Conservation (phyloP, 176 grass and related monocot species). For the Zoysia pacifica region DNA sequence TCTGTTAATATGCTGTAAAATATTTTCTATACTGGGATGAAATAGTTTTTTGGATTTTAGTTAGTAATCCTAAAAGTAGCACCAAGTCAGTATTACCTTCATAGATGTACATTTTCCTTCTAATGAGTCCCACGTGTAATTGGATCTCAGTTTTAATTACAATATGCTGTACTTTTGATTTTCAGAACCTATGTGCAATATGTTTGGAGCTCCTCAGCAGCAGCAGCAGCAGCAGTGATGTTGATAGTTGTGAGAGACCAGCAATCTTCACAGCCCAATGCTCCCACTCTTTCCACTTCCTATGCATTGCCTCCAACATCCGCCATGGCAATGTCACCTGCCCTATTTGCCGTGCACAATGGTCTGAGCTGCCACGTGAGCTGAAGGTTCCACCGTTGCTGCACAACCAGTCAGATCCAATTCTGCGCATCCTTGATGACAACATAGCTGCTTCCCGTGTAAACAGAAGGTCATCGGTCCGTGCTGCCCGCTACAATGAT, state of each 20-base stretch:
- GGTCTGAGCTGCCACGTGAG: slow-evolving; percentile 85
- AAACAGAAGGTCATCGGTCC: slow-evolving; percentile 76
- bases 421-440: slow-evolving; percentile 94
- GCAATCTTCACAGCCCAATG: slow-evolving; percentile 79
- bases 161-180: neutral
- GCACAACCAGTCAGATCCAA: slow-evolving; percentile 66
- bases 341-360: slow-evolving; percentile 88
- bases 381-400: slow-evolving; percentile 61
- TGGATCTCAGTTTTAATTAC: neutral
- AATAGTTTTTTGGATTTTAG: neutral
- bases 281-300: slow-evolving; percentile 82
- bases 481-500: slow-evolving; percentile 76
- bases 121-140: neutral
- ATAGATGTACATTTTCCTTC: slow-evolving; percentile 3
- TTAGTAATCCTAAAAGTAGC: neutral
- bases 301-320: slow-evolving; percentile 91
- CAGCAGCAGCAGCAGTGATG: neutral
- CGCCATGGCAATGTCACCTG: slow-evolving; percentile 83
- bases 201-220: slow-evolving; percentile 79
- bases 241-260: slow-evolving; percentile 32
- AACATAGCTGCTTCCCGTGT: slow-evolving; percentile 85
- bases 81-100: neutral
- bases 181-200: slow-evolving; percentile 85
- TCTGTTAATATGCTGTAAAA: neutral
- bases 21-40: neutral